A percentile compares a stretch with the other conserved stretches of the same genome.
phyloP scores from a whole-genome alignment of 2,329 filamentous ascomycete species.

The Botrytis medusae region DNA sequence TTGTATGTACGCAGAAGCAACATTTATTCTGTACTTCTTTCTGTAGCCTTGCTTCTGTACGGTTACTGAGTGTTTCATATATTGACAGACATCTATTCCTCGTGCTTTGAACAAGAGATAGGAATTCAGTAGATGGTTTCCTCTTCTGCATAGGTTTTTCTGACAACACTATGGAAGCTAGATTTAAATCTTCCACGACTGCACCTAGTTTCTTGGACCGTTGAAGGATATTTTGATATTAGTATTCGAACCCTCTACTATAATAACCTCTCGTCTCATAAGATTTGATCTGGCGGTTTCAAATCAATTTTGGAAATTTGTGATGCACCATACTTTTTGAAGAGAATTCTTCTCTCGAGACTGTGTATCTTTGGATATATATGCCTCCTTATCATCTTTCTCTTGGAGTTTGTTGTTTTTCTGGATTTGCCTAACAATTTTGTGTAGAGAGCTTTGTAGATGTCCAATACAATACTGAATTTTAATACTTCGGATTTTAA shows the following conservation, averaged over 20 bases:
- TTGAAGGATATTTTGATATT: neutral
- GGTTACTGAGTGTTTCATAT: neutral
- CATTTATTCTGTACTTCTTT: neutral
- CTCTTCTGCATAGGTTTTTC: neutral
- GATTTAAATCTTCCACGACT: rapidly evolving
- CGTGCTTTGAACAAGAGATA: neutral
- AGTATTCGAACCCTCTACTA: neutral
- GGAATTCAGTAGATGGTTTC: rapidly evolving
- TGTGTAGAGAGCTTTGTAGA: neutral
- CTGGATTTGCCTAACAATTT: rapidly evolving
- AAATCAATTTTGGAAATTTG: neutral
- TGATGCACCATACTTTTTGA: neutral
- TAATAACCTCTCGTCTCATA: neutral
- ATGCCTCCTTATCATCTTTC: neutral
- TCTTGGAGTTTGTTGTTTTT: rapidly evolving
- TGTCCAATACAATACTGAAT: neutral
- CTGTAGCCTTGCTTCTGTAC: neutral
- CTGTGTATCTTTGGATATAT: neutral
- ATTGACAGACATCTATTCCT: neutral
- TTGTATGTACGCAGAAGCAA: too few species aligned
- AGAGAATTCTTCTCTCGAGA: neutral
- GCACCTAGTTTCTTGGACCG: neutral
- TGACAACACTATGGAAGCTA: neutral
- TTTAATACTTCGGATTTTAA: neutral
- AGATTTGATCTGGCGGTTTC: neutral